A percentile compares a stretch with the other conserved stretches of the same genome.
Evolutionary conservation across 1,284 basidiomycete genomes (phyloP).

Genomic region (Cutaneotrichosporon sp.): DNA sequence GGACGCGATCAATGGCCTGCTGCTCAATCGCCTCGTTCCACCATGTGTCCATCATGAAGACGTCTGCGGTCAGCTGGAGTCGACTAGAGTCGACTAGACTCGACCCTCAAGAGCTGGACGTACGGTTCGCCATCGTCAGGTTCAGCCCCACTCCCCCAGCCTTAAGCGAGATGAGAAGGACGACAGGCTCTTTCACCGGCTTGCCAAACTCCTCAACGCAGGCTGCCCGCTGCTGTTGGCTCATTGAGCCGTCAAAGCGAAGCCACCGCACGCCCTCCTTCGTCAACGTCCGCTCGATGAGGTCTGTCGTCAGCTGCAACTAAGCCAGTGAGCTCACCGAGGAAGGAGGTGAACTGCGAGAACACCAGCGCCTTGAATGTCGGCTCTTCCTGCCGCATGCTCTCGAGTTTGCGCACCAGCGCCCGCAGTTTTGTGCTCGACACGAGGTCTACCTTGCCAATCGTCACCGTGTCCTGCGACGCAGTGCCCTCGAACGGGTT

Average conservation of each 20-base stretch:
- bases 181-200: constrained; percentile 65
- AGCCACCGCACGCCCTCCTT: constrained; percentile 72
- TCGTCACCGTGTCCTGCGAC: constrained; percentile 47
- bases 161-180: constrained; percentile 85
- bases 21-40: constrained; percentile 89
- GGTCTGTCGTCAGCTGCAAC: constrained; percentile 53
- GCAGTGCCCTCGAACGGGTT: constrained; percentile 27
- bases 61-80: constrained; percentile 57
- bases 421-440: constrained; percentile 69
- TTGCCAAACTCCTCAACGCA: constrained; percentile 74
- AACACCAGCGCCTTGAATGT: constrained; percentile 82
- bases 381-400: constrained; percentile 59
- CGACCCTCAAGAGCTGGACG: neutral
- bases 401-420: constrained; percentile 44
- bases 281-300: constrained; percentile 73
- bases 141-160: constrained; percentile 93
- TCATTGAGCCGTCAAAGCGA: constrained; percentile 93
- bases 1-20: constrained; percentile 68
- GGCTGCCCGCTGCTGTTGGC: constrained; percentile 73
- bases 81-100: too few relatives aligned
- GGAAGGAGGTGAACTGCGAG: constrained; percentile 70
- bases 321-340: constrained; percentile 46
- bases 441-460: constrained; percentile 77
- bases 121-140: constrained; percentile 53
- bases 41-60: constrained; percentile 97